Conservation (phyloP, 2,329 filamentous ascomycete species). For the Xylaria sp. region DNA sequence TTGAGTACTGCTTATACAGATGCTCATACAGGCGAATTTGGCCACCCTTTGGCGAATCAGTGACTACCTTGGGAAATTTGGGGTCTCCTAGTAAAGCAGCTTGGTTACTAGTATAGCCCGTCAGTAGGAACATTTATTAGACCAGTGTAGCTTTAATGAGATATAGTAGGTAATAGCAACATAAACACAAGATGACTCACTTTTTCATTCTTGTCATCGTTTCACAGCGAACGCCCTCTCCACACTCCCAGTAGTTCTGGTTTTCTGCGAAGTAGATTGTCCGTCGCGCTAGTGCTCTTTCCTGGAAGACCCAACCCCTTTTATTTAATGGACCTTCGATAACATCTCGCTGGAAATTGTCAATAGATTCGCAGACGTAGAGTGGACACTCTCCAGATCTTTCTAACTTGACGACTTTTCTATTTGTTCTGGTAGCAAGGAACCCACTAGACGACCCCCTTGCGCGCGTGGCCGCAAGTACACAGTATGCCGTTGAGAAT, state of each 20-base stretch:
- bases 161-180: not conserved
- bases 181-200: conserved; percentile 43
- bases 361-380: conserved; percentile 48
- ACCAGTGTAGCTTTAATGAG: not conserved
- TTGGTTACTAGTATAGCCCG: conserved; percentile 36
- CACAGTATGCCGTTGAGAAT: conserved; percentile 46
- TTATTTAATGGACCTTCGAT: conserved; percentile 47
- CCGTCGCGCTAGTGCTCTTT: conserved; percentile 52
- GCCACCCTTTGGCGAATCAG: conserved; percentile 29
- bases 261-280: conserved; percentile 53
- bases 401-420: conserved; percentile 21
- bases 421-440: conserved; percentile 30
- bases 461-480: conserved; percentile 43
- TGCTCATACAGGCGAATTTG: conserved; percentile 35
- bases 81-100: conserved; percentile 48
- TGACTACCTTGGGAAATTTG: conserved; percentile 40
- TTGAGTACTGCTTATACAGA: conserved; percentile 35
- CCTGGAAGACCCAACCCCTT: conserved; percentile 56
- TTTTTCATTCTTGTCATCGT: conserved; percentile 50
- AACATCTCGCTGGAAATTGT: conserved; percentile 52
- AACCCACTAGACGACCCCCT: conserved; percentile 40
- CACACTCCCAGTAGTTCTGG: conserved; percentile 56
- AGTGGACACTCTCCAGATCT: conserved; percentile 25
- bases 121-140: conserved; percentile 4
- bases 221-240: conserved; percentile 51